phyloP scores from a whole-genome alignment of 2,329 filamentous ascomycete genomes.

The Penicillium expansum region DNA sequence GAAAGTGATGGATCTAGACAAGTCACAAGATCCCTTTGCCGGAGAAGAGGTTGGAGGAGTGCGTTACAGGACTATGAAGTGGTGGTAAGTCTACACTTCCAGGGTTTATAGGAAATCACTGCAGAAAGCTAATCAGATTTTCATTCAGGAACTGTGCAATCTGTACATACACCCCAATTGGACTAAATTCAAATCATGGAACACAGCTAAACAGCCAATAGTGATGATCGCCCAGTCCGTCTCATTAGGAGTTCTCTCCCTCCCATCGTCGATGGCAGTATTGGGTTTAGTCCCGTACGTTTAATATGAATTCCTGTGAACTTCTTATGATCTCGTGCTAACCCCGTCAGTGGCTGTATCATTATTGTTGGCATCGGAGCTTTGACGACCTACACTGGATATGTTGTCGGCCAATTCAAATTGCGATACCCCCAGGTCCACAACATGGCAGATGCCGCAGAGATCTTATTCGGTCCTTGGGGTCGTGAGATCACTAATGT shows the following conservation, averaged over 20 bases:
- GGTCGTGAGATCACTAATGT: constrained; percentile 61
- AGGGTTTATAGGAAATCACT: not conserved
- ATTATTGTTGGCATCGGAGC: constrained; percentile 54
- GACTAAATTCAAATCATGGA: not conserved
- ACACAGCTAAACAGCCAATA: constrained; percentile 9
- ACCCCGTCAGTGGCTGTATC: constrained; percentile 28
- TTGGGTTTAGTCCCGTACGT: constrained; percentile 52
- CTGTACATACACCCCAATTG: constrained; percentile 26
- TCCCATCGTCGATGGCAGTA: constrained; percentile 52
- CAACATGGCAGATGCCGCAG: constrained; percentile 66
- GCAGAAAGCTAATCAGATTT: constrained; percentile 2
- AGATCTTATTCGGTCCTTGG: constrained; percentile 58
- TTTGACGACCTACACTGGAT: constrained; percentile 59
- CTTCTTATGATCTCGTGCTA: not conserved
- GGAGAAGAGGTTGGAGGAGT: constrained; percentile 40
- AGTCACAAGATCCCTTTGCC: constrained; percentile 32
- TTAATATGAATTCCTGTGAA: not conserved
- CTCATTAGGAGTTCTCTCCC: constrained; percentile 54
- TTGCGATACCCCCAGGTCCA: constrained; percentile 57
- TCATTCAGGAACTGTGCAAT: constrained; percentile 39
- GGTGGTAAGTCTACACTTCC: constrained; percentile 31
- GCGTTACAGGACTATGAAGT: constrained; percentile 50
- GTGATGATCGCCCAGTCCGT: constrained; percentile 60
- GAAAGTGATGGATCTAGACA: not conserved
- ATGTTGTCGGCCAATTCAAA: constrained; percentile 59